Conservation (phyloP, 164 flowering plant genomes). For the Magnolia sinica region DNA sequence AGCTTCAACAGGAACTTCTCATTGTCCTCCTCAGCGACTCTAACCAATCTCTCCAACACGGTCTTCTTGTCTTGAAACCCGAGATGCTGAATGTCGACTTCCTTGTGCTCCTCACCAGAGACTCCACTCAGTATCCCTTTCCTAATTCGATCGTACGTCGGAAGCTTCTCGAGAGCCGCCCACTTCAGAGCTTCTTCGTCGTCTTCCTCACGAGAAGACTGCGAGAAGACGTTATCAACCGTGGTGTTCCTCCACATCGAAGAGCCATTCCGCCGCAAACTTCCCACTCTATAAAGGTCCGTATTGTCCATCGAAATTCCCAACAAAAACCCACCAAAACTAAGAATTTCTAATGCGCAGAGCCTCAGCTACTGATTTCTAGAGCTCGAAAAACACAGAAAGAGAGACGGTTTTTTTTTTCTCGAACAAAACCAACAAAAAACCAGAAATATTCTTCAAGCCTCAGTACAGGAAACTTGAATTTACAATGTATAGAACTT, state of each 20-base stretch:
- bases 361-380: neutral
- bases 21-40: conserved; percentile 82
- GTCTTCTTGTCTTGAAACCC: conserved; percentile 50
- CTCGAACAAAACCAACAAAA: neutral
- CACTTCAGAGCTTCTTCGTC: conserved; percentile 21
- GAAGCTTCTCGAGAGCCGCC: conserved; percentile 21
- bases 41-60: conserved; percentile 63
- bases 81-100: conserved; percentile 68
- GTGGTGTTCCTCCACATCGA: conserved; percentile 8
- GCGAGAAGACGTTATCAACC: conserved; percentile 6
- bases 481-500: neutral
- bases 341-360: neutral
- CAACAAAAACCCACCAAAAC: neutral
- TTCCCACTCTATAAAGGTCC: conserved; percentile 5
- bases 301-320: conserved; percentile 4
- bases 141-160: conserved; percentile 13
- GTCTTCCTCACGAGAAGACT: conserved; percentile 12
- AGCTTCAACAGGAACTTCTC: conserved; percentile 75
- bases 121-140: conserved; percentile 7
- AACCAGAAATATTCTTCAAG: neutral
- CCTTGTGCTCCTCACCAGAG: conserved; percentile 26
- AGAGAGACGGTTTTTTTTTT: neutral
- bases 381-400: neutral
- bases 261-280: conserved; percentile 8
- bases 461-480: neutral